Conservation (phyloP, 208 protist species). For the Leishmania aethiopica region DNA sequence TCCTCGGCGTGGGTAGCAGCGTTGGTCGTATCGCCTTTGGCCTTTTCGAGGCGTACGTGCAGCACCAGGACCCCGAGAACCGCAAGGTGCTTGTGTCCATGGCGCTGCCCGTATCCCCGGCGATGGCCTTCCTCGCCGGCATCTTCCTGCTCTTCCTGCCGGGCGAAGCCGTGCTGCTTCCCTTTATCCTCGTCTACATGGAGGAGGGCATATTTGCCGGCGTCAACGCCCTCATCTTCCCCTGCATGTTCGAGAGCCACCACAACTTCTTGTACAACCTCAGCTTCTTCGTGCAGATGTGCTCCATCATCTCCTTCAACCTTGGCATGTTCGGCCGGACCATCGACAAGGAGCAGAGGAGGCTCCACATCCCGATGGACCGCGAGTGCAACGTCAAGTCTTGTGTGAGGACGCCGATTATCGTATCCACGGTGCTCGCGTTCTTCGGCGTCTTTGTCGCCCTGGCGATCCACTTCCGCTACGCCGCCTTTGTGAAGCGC, state of each 20-base stretch:
- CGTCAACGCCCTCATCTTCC: slow-evolving; percentile 61
- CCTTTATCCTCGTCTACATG: slow-evolving; percentile 70
- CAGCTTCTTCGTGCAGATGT: slow-evolving; percentile 53
- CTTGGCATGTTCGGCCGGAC: slow-evolving; percentile 56
- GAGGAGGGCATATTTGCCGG: slow-evolving; percentile 64
- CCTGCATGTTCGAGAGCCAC: slow-evolving; percentile 52
- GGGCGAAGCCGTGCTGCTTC: slow-evolving; percentile 46
- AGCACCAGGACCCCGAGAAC: slow-evolving; percentile 51
- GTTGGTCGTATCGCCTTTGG: slow-evolving; percentile 59
- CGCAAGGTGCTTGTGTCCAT: slow-evolving; percentile 55
- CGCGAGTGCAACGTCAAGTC: slow-evolving; percentile 44
- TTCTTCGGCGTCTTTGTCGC: slow-evolving; percentile 39
- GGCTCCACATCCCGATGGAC: slow-evolving; percentile 27
- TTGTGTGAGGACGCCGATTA: slow-evolving; percentile 51
- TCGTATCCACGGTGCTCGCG: slow-evolving; percentile 47
- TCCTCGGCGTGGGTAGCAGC: slow-evolving; percentile 66
- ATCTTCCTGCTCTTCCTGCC: slow-evolving; percentile 60
- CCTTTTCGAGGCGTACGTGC: slow-evolving; percentile 70
- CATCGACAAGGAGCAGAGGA: slow-evolving; percentile 44
- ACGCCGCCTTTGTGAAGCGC: slow-evolving; percentile 50
- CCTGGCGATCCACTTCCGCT: slow-evolving; percentile 55
- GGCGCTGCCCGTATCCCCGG: slow-evolving; percentile 55
- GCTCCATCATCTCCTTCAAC: slow-evolving; percentile 66
- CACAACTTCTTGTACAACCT: slow-evolving; percentile 68
- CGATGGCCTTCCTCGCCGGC: slow-evolving; percentile 41